Percentiles rank a stretch among this genome's conserved stretches.
Evolutionary conservation across 306 rosid species (phyloP).

Genomic region (Leucaena leucocephala): DNA sequence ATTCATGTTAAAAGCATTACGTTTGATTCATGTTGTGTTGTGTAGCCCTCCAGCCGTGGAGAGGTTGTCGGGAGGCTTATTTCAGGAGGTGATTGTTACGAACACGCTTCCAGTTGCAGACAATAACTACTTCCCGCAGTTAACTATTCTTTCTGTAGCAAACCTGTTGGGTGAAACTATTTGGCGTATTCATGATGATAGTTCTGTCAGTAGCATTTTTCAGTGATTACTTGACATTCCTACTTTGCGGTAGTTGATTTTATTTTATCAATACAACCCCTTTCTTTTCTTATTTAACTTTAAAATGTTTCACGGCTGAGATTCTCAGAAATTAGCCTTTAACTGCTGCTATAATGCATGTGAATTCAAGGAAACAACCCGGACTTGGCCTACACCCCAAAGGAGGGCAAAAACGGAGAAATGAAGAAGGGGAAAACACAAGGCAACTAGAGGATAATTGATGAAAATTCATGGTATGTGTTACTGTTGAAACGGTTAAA

Average conservation of each 20-base stretch:
- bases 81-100: constrained; percentile 91
- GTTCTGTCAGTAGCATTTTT: constrained; percentile 93
- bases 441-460: too few species aligned
- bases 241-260: neutral
- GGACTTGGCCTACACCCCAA: neutral
- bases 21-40: neutral
- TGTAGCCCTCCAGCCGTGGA: constrained; percentile 89
- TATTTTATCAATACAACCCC: constrained; percentile 28
- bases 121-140: constrained; percentile 84
- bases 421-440: too few species aligned
- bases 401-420: too few species aligned
- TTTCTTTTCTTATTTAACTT: neutral
- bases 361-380: neutral
- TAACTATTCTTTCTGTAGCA: constrained; percentile 91
- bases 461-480: neutral
- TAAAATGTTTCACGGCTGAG: neutral
- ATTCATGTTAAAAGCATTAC: constrained; percentile 1
- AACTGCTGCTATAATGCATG: neutral
- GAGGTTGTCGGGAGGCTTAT: constrained; percentile 81
- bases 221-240: constrained; percentile 37
- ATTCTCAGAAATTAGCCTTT: neutral
- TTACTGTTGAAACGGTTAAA: neutral
- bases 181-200: constrained; percentile 91
- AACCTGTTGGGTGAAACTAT: constrained; percentile 93
- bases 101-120: constrained; percentile 83